Percentiles rank a stretch among this genome's conserved stretches.
Evolutionary conservation across 1,284 basidiomycete genomes (phyloP).

Genomic region (Rhodotorula sp.): DNA sequence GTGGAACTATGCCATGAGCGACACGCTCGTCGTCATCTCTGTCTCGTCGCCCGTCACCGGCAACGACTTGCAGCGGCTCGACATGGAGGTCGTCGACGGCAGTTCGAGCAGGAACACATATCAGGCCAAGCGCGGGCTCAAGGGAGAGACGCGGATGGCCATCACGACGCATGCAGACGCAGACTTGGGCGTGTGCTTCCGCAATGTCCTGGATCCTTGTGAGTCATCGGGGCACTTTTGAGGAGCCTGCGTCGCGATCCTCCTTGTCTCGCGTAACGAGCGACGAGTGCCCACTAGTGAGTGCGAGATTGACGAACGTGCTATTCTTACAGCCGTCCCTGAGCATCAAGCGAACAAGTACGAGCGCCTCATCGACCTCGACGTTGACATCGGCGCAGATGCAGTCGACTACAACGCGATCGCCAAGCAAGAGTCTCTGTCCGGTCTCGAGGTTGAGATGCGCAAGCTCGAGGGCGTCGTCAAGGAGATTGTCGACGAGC

Average conservation of each 20-base stretch:
- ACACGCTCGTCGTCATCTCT: slow-evolving; percentile 88
- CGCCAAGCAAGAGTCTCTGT: slow-evolving; percentile 95
- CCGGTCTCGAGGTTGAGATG: slow-evolving; percentile 96
- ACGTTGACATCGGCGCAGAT: slow-evolving; percentile 96
- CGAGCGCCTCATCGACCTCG: slow-evolving; percentile 77
- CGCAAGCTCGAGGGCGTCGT: slow-evolving; percentile 91
- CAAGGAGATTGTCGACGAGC: slow-evolving; percentile 90
- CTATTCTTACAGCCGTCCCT: slow-evolving; percentile 52
- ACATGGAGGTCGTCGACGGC: slow-evolving; percentile 92
- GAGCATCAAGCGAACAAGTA: slow-evolving; percentile 56
- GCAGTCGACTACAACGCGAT: slow-evolving; percentile 99
- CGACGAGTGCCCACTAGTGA: neutral
- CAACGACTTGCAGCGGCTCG: slow-evolving; percentile 59
- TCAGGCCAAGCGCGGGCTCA: slow-evolving; percentile 81
- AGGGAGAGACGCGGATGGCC: slow-evolving; percentile 86
- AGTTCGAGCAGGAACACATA: slow-evolving; percentile 85
- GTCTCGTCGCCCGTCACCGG: slow-evolving; percentile 48
- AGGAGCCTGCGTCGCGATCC: neutral
- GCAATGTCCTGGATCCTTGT: slow-evolving; percentile 72
- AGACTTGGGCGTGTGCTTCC: slow-evolving; percentile 93
- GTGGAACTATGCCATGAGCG: slow-evolving; percentile 85
- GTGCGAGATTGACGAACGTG: neutral
- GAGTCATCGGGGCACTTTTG: no score
- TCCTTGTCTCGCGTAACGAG: neutral
- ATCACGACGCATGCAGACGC: slow-evolving; percentile 91